A percentile compares a stretch with the other conserved stretches of the same genome.
phyloP scores from a whole-genome alignment of 129 eudicot genomes.

The Tagetes erecta region DNA sequence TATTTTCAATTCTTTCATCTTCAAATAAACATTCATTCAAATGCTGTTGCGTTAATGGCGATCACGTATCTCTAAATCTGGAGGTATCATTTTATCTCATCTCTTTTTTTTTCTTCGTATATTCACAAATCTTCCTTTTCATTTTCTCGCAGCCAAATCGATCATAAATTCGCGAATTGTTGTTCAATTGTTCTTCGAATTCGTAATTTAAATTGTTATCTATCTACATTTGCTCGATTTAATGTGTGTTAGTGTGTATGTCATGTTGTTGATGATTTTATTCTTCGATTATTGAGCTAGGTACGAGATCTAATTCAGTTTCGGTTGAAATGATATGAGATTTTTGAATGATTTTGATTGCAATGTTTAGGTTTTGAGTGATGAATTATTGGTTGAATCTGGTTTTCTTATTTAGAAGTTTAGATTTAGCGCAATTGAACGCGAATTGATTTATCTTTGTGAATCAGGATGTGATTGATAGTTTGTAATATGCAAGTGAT shows the following conservation, averaged over 20 bases:
- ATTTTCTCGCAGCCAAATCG: neutral
- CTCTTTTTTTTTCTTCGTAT: neutral
- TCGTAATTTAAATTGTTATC: constrained; percentile 4
- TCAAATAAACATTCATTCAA: neutral
- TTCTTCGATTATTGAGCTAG: neutral
- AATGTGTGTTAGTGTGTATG: neutral
- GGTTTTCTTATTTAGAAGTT: neutral
- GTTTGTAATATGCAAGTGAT: neutral
- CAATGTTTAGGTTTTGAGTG: neutral
- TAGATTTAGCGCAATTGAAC: neutral
- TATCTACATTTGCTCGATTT: neutral
- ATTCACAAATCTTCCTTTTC: neutral
- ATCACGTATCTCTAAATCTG: constrained; percentile 22
- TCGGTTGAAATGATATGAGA: constrained; percentile 9
- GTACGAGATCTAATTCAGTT: constrained; percentile 18
- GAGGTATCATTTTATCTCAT: constrained; percentile 12
- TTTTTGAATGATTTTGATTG: neutral
- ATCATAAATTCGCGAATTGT: constrained; percentile 12
- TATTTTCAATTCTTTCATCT: neutral
- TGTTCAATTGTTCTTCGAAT: neutral
- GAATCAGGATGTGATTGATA: neutral
- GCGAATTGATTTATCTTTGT: constrained; percentile 13
- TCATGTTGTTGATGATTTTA: constrained; percentile 5
- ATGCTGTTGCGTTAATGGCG: constrained; percentile 28
- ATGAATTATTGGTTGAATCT: constrained; percentile 7